Conservation (phyloP, 169 alveolate species). For the Cryptosporidium ryanae region DNA sequence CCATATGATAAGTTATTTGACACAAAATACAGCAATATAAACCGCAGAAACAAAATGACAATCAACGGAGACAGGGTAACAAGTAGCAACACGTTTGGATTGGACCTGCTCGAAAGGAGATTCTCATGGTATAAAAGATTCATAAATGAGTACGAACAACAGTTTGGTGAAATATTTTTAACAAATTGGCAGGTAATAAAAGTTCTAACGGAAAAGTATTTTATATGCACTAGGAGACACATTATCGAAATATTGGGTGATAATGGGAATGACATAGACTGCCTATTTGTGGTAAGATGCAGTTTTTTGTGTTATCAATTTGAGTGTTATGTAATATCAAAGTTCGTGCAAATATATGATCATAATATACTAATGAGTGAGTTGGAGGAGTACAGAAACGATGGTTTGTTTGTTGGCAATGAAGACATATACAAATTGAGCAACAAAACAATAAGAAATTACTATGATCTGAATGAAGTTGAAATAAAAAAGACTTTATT, state of each 20-base stretch:
- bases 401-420: background rate
- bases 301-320: slow-evolving; percentile 58
- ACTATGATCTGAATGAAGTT: background rate
- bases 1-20: slow-evolving; percentile 48
- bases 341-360: slow-evolving; percentile 38
- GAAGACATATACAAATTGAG: background rate
- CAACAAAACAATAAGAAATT: background rate
- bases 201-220: slow-evolving; percentile 28
- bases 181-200: slow-evolving; percentile 36
- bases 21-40: slow-evolving; percentile 9
- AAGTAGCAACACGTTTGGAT: background rate
- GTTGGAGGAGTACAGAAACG: slow-evolving; percentile 4
- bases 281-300: slow-evolving; percentile 8
- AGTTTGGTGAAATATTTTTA: slow-evolving; percentile 51
- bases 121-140: slow-evolving; percentile 69
- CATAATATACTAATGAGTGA: slow-evolving; percentile 31
- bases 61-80: slow-evolving; percentile 1
- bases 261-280: slow-evolving; percentile 18
- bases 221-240: slow-evolving; percentile 28
- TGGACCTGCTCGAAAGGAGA: slow-evolving; percentile 56
- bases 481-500: background rate
- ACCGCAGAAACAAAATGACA: background rate
- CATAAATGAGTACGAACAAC: slow-evolving; percentile 71
- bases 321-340: slow-evolving; percentile 32
- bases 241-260: slow-evolving; percentile 49